These are phyloP conservation scores for Liriodendron chinense DNA, from an alignment of 164 flowering plant genomes.

Conservation along the genomic window DNA sequence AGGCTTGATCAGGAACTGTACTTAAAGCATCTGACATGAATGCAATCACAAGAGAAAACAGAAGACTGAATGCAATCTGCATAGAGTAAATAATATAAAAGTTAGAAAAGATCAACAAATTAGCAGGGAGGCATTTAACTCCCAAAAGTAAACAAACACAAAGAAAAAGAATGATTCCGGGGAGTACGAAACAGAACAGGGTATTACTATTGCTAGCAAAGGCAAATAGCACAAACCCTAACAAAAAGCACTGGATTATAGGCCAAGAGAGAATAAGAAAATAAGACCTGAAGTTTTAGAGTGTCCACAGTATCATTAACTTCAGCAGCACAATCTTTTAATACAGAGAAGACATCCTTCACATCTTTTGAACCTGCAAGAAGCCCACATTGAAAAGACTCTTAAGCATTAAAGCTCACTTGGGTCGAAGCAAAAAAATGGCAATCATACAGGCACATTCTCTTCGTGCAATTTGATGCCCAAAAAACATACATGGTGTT, in stretches of 20 bases:
- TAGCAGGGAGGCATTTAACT: background rate
- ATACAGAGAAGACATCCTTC: conserved; percentile 53
- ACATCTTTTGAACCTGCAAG: conserved; percentile 78
- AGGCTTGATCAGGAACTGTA: conserved; percentile 62
- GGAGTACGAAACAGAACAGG: background rate
- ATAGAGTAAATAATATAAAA: conserved; percentile 5
- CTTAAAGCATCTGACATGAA: conserved; percentile 91
- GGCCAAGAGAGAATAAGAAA: background rate
- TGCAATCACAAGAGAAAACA: conserved; percentile 75
- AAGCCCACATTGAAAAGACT: conserved; percentile 9
- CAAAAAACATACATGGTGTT: background rate
- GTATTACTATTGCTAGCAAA: background rate
- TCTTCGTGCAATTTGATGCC: background rate
- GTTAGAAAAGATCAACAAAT: conserved; percentile 1
- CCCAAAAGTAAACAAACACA: background rate
- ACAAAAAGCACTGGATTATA: background rate
- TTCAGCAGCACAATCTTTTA: conserved; percentile 72
- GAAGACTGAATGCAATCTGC: conserved; percentile 78
- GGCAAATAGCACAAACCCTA: background rate
- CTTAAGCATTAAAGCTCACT: background rate
- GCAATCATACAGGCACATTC: background rate
- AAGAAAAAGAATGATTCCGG: background rate
- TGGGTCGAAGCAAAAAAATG: background rate
- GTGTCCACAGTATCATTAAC: conserved; percentile 38
- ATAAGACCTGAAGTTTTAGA: conserved; percentile 67